A percentile compares a stretch with the other conserved stretches of the same genome.
Evolutionary conservation across 345 rosid genomes (phyloP).

Genomic region (Linum usitatissimum): DNA sequence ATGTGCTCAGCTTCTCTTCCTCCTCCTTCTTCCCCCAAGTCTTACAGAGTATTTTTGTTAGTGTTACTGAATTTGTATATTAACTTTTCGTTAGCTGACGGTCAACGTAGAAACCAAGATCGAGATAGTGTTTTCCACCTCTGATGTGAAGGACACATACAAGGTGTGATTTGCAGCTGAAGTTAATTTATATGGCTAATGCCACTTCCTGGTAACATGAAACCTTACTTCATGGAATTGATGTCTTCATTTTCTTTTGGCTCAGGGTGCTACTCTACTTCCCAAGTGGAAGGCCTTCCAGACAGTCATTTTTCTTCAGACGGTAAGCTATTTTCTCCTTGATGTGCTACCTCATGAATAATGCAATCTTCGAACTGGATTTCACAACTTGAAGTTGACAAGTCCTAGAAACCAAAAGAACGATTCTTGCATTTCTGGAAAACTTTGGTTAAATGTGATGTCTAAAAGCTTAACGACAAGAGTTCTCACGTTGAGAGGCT

Average conservation of each 20-base stretch:
- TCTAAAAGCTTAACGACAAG: no score
- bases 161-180: constrained; percentile 34
- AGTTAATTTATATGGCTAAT: constrained; percentile 1
- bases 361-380: neutral
- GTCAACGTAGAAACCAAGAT: constrained; percentile 28
- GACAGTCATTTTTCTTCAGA: constrained; percentile 73
- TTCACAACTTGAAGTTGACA: no score
- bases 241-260: constrained; percentile 2
- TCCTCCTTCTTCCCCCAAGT: neutral
- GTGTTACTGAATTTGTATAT: constrained; percentile 4
- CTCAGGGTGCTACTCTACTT: constrained; percentile 53
- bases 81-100: constrained; percentile 21
- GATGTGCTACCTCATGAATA: neutral
- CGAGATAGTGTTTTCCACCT: constrained; percentile 37
- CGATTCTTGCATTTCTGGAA: no score
- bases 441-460: no score
- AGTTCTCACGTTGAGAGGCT: no score
- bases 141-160: constrained; percentile 56
- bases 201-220: constrained; percentile 3
- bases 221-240: constrained; percentile 1
- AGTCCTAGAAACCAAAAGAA: no score
- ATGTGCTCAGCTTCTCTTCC: neutral
- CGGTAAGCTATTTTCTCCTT: neutral
- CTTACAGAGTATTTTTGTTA: neutral
- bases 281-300: constrained; percentile 94